Evolutionary conservation across 164 flowering plant species (phyloP), one percentile per base, ranked within the genome.

Genomic region (Liriodendron chinense): DNA sequence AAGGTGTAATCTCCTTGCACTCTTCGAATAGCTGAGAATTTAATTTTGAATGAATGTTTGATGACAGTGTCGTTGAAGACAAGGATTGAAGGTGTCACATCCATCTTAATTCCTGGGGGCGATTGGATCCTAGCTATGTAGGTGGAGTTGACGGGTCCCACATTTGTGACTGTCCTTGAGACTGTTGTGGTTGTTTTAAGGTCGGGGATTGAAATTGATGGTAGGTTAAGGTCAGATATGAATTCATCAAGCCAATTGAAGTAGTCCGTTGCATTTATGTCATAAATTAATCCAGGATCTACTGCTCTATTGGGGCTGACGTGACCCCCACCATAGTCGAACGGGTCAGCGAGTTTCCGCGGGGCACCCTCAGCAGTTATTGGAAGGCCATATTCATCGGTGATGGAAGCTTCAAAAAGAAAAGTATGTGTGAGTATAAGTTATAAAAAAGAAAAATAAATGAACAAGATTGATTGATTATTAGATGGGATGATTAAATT

Each of bases 281-380:
- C 73, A 72, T 80, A 85, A 34, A 87, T 64, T 26, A 87, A 85
- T n/a, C 89, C 88, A 10, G 88, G 89, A 50, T 87, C 65, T 50
- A 79, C 47, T 57, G 84, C 89, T 72, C 66, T 85, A 66, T 70
- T 78, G 22, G 86, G 89, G 69, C 80, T 70, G 1, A 84, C 83
- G 9, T 78, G 82, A 0, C 88, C 90, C 0, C 86, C 85, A 4
- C 87, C 88, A 16, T 78, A 72, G 76, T 85, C 88, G 24, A 87
- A 87, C 4, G 87, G 82, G 71, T 83, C 78, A 8, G 87, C 88
- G 14, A 34, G 66, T 62, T 84, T 84, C 3, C 72, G 75, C 9
- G 81, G 75, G 9, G 71, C 65, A 68, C 85, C 89, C 24, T 81
- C 83, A 7, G 69, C 69, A 8, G n/a, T 13, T 10, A 67, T 67